These are phyloP conservation scores for Cystobasidium pallidum DNA, from an alignment of 1,284 basidiomycete species.

Conservation along the genomic window DNA sequence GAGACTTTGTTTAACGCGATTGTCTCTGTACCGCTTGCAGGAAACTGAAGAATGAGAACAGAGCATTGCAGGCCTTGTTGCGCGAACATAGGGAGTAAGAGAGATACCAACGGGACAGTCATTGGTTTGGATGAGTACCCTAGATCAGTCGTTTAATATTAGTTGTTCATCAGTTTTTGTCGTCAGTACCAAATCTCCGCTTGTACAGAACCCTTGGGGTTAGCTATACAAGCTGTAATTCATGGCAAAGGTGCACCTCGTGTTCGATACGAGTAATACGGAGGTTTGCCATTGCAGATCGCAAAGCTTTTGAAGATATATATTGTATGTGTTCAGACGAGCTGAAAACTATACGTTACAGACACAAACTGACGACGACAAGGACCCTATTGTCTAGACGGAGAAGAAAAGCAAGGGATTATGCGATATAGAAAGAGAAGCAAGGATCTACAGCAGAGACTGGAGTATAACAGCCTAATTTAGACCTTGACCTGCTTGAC, in stretches of 20 bases:
- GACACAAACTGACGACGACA: neutral
- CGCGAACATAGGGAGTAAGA: constrained; percentile 24
- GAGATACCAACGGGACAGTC: neutral
- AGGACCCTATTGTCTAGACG: constrained; percentile 11
- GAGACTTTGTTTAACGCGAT: neutral
- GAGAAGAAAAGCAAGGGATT: neutral
- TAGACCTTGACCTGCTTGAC: constrained; percentile 64
- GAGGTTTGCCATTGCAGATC: constrained; percentile 12
- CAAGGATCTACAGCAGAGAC: neutral
- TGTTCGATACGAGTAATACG: too few species aligned
- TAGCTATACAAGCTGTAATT: too few species aligned
- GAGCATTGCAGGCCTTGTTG: constrained; percentile 36
- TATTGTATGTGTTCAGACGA: constrained; percentile 5
- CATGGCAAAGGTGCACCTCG: too few species aligned
- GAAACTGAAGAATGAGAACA: constrained; percentile 31
- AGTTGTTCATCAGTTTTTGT: neutral
- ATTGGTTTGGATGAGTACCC: neutral
- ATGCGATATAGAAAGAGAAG: constrained; percentile 6
- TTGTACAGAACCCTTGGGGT: too few species aligned
- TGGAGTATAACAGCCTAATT: too few species aligned
- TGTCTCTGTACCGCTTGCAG: neutral
- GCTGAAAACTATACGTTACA: neutral
- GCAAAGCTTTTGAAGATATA: constrained; percentile 11
- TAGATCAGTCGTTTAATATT: neutral
- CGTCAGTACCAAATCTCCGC: neutral